A percentile compares a stretch with the other conserved stretches of the same genome.
phyloP scores from a whole-genome alignment of 1,284 basidiomycete genomes.

The Thecaphora thlaspeos region DNA sequence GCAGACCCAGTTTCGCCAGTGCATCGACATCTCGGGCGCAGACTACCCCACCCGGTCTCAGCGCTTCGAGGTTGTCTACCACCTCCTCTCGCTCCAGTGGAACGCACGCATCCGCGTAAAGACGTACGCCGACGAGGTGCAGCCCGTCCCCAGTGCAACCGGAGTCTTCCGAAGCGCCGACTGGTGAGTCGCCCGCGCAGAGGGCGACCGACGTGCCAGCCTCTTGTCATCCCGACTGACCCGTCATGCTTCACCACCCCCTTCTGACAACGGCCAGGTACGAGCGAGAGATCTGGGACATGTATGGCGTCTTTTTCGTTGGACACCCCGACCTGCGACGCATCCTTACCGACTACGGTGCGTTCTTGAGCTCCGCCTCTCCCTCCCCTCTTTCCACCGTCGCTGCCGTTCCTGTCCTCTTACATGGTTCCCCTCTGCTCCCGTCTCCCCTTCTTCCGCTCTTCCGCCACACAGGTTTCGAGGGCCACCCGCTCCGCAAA shows the following conservation, averaged over 20 bases:
- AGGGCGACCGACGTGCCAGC: too few relatives aligned
- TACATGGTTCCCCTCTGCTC: neutral
- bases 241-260: too few relatives aligned
- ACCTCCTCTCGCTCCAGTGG: constrained; percentile 78
- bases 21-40: constrained; percentile 91
- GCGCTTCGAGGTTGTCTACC: constrained; percentile 96
- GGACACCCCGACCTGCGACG: constrained; percentile 94
- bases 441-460: constrained; percentile 13
- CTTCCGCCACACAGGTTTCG: constrained; percentile 70
- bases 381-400: too few relatives aligned
- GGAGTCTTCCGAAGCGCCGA: constrained; percentile 86
- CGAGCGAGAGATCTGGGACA: constrained; percentile 96
- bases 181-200: constrained; percentile 63
- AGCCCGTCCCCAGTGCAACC: constrained; percentile 81
- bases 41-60: constrained; percentile 92
- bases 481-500: constrained; percentile 95
- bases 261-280: constrained; percentile 59
- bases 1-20: constrained; percentile 88
- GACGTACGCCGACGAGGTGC: constrained; percentile 95
- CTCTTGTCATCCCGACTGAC: too few relatives aligned
- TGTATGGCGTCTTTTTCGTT: constrained; percentile 95
- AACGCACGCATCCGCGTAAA: constrained; percentile 85
- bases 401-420: too few relatives aligned
- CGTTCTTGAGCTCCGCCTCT: constrained; percentile 49
- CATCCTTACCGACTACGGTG: constrained; percentile 94